Percentiles rank a stretch among this genome's conserved stretches.
Conservation (phyloP, 176 grass and related monocot genomes). For the Chrysopogon serrulatus region DNA sequence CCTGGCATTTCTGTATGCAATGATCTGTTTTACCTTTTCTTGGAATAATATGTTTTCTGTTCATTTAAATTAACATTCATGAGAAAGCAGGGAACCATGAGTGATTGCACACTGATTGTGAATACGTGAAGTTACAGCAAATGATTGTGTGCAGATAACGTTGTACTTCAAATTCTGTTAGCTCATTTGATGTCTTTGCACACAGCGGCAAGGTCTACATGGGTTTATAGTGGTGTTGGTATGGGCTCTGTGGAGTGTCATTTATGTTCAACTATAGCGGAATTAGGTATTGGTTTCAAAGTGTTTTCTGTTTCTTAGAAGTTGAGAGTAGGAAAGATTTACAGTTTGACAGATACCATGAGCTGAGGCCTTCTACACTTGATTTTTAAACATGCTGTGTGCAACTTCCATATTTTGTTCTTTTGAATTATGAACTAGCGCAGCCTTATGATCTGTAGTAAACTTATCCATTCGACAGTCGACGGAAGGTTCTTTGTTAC, state of each 20-base stretch:
- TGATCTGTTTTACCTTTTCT: not conserved
- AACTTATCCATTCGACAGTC: not conserved
- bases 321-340: not conserved
- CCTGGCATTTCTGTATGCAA: not conserved
- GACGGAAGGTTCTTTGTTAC: not conserved
- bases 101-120: not conserved
- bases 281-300: no score
- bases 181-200: not conserved
- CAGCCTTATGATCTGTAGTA: not conserved
- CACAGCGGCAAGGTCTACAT: not conserved
- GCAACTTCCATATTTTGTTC: not conserved
- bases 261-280: not conserved
- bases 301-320: not conserved
- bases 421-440: not conserved
- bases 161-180: not conserved
- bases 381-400: not conserved
- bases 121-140: not conserved
- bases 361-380: not conserved
- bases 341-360: not conserved
- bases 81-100: not conserved
- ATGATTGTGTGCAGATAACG: not conserved
- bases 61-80: not conserved
- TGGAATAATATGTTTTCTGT: not conserved
- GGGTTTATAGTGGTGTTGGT: not conserved
- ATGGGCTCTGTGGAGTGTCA: not conserved